Base-by-base conservation (phyloP, 495 filamentous ascomycete genomes). In the Bacidia gigantensis region DNA sequence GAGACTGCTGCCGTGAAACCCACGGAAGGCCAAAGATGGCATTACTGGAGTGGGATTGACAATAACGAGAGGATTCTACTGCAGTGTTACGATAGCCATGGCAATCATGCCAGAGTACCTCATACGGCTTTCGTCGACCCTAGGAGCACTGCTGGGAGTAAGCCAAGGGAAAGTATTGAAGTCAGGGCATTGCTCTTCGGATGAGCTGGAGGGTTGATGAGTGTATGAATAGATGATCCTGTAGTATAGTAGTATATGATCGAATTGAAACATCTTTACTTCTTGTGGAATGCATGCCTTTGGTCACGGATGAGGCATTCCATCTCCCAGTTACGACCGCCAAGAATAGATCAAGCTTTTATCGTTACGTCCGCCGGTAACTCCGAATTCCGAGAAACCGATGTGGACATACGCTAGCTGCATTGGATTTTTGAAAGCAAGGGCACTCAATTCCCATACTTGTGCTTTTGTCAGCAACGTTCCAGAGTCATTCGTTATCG, bases 121-220 rank as follows among this genome's bases (percentile, higher is more conserved):
- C 88, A 95, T 73, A 80, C 80, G 11, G 88, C 87, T 23, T 95
- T 95, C 71, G 68, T 69, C 50, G 82, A 94, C 67, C 79, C 80
- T 25, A 71, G 78, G 59, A 84, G 80, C 14, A 71, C 74, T 24
- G 65, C 71, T 26, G 82, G 74, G 22, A 80, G 72, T 12, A 72
- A 72, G 60, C 67, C 67, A 17, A 72, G 82, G 62, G 84, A 92
- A 74, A 93, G 87, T 64, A 90, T 95, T 65, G 87, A 93, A 65
- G 84, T 94, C 17, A 72, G 86, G 62, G 83, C 87, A 17, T 70
- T 94, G 65, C 80, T 94, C 11, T 89, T 93, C 75, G 86, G 86
- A 0, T 85, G 57, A 70, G 51, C n/a, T n/a, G n/a, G n/a, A n/a
- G n/a, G n/a, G n/a, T n/a, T 24, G 49, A 29, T 35, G 29, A 14